A percentile compares a stretch with the other conserved stretches of the same genome.
Evolutionary conservation across 2,329 filamentous ascomycete genomes (phyloP).

Genomic region (Sclerotinia trifoliorum): DNA sequence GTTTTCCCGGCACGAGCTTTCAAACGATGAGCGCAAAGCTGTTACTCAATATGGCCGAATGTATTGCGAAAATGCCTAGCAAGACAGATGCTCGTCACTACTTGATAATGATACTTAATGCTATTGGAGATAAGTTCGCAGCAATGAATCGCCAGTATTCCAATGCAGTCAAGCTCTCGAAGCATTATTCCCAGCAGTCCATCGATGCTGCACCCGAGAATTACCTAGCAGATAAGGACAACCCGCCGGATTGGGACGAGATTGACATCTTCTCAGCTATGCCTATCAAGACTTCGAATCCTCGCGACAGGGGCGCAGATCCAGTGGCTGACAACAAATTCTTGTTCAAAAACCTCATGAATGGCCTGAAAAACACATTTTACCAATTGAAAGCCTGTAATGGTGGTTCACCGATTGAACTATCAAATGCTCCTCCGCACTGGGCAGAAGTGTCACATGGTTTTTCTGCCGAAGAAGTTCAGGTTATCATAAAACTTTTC

Average conservation of each 20-base stretch:
- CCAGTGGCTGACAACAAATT: constrained; percentile 98
- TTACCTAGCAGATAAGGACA: constrained; percentile 78
- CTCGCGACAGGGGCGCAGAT: constrained; percentile 82
- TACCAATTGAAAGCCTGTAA: constrained; percentile 94
- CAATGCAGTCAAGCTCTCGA: constrained; percentile 91
- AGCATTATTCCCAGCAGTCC: constrained; percentile 66
- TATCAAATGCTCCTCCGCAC: constrained; percentile 75
- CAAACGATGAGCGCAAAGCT: constrained; percentile 99
- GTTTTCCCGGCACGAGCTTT: constrained; percentile 95
- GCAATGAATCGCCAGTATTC: constrained; percentile 96
- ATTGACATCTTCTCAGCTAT: constrained; percentile 96
- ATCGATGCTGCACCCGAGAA: constrained; percentile 68
- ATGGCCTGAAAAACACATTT: constrained; percentile 93
- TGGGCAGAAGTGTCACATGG: constrained; percentile 96
- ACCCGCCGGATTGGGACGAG: constrained; percentile 91
- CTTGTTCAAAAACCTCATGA: constrained; percentile 93
- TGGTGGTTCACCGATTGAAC: constrained; percentile 68
- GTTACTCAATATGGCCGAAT: constrained; percentile 95
- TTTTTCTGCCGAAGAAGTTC: constrained; percentile 95
- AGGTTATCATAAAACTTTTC: constrained; percentile 95
- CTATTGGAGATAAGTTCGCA: constrained; percentile 96
- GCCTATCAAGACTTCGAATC: constrained; percentile 92
- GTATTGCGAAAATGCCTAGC: constrained; percentile 88
- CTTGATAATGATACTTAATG: constrained; percentile 94
- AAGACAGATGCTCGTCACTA: constrained; percentile 95